Base-by-base conservation (phyloP, 345 rosid species). In the Ceriops zippeliana region DNA sequence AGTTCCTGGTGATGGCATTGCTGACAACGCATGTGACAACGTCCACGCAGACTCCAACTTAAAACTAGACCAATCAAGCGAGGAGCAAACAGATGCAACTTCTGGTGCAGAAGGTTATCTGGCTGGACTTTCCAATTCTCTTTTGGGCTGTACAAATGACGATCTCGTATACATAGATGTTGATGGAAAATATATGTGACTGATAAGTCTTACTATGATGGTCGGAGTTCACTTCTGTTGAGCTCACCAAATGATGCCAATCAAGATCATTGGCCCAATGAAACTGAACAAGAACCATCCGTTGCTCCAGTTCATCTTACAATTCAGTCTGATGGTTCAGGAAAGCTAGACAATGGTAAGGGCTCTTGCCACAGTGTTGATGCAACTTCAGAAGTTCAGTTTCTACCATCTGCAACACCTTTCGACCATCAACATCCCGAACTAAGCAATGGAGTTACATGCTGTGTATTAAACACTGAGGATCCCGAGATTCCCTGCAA, bases 401-500 rank as follows among this genome's bases (percentile, higher is more conserved):
- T 64, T 42, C 68, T 65, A 28, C 34, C 75, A 28, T 67, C 76
- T 69, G 53, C 78, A 35, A 51, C 65, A 57, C 73, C 68, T 71
- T 76, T 81, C 58, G 73, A 73, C 52, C 77, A 76, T 75, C 85
- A 76, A 64, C 67, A 65, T 71, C 83, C 89, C 10, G 86, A 86
- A 63, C 67, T 70, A 70, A 62, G 27, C 56, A 68, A 80, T 69
- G 89, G 78, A 61, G 42, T 74, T 78, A 73, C 84, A 75, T 76
- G 70, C 49, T 93, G 98, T 74, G 16, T 17, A 7, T 57, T 86
- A 76, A 93, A 80, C 80, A 77, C 59, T 0, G 87, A 85, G 75
- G 84, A 82, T 49, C 70, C 76, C 35, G 96, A 91, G 61, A 78
- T 91, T 73, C 97, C 95, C 21, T 69, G 80, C 81, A 93, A 86